Evolutionary conservation across 306 rosid species (phyloP), one percentile per base, ranked within the genome.

Genomic region (Urtica urens): DNA sequence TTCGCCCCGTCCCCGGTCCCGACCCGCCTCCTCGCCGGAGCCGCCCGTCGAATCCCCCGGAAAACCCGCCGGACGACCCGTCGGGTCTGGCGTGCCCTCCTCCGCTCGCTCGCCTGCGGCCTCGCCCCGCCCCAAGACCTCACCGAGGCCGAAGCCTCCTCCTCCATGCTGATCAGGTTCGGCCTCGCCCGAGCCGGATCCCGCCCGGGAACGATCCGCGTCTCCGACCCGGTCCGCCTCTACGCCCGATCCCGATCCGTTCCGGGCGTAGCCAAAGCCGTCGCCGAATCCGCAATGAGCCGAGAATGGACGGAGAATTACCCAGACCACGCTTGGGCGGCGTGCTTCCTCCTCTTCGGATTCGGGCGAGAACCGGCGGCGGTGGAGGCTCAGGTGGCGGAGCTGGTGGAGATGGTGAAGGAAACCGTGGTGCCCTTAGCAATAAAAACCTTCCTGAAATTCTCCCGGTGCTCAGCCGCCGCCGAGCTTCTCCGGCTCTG

Each of bases 1-100:
- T 82, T 86, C 44, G 96, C 86, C 38, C 90, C 96, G 0, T 55
- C 76, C 21, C 59, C 90, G 9, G 72, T 86, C 57, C 96, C 93
- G 27, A 58, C 68, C 63, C 67, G 78, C 26, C 58, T 75, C 48
- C 43, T 86, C 46, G 75, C 71, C 60, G 65, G 54, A 44, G 93
- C 93, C 24, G 96, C 96, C 23, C 62, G 77, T 52, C 81, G 76
- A 57, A 66, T 82, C 50, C 93, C 83, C 1, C 74, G 77, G 72
- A 86, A 72, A 61, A 66, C 56, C 57, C 65, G 50, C 2, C 56
- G 67, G 14, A 72, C 56, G 1, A n/a, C n/a, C n/a, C n/a, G n/a
- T n/a, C 43, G 76, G 57, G 68, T 77, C 30, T 79, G 77, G 86
- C 76, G 70, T 58, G 72, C 65, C 51, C 19, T 72, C 37, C 30